Percentiles rank a stretch among this genome's conserved stretches.
phyloP scores from a whole-genome alignment of 768 basidiomycete genomes.

The Lentinula boryana region DNA sequence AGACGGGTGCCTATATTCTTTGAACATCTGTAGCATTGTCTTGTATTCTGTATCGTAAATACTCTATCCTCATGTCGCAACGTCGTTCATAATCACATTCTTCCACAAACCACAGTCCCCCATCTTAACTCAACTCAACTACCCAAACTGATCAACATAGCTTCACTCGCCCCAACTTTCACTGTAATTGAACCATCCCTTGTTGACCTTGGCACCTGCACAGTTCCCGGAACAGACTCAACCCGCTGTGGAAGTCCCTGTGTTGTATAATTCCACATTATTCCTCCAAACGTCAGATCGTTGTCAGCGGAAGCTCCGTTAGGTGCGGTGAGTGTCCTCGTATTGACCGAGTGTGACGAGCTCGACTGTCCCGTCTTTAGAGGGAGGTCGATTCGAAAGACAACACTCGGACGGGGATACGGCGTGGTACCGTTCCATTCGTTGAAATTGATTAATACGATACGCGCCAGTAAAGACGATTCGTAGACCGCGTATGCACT shows the following conservation, averaged over 20 bases:
- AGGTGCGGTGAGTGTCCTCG: background rate
- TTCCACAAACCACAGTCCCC: too few relatives aligned
- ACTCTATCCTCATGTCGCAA: background rate
- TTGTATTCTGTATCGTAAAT: background rate
- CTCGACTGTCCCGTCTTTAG: background rate
- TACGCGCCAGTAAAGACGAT: background rate
- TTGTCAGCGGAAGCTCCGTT: background rate
- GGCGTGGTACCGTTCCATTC: background rate
- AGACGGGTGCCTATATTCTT: background rate
- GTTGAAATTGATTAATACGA: background rate
- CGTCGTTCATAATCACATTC: background rate
- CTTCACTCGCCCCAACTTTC: background rate
- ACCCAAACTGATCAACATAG: background rate
- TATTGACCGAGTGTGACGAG: background rate
- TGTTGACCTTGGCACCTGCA: background rate
- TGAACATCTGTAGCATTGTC: background rate
- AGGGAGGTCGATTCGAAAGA: background rate
- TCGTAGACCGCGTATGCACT: constrained; percentile 1
- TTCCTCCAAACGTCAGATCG: background rate
- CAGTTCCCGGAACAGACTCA: background rate
- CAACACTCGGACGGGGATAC: background rate
- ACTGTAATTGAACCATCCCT: background rate
- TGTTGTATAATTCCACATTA: constrained; percentile 5
- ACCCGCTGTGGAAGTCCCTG: background rate
- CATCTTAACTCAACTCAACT: background rate